Evolutionary conservation across 495 filamentous ascomycete genomes (phyloP), one percentile per base, ranked within the genome.

Genomic region (Geopyxis carbonaria): DNA sequence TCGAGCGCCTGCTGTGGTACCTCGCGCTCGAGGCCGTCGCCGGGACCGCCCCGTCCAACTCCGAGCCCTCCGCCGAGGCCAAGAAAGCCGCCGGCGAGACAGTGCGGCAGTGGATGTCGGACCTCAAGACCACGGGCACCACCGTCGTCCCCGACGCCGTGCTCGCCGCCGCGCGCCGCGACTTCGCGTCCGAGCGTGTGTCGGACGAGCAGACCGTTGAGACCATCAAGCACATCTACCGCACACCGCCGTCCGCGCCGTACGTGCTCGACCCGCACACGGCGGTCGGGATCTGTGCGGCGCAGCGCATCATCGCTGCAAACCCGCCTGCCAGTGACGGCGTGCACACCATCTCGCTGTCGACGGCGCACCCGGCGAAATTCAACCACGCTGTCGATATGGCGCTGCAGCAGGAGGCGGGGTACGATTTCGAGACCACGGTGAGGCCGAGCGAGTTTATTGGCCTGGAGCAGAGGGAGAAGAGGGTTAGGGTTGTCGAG

Each of bases 1-100:
- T 97, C 57, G 89, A 97, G 65, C 71, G 89, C 20, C 66, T 97
- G 0, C 66, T 97, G n/a, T 94, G 87, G 87, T 93, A 78, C 64
- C 66, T 93, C 8, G 75, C 82, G 1, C 75, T 77, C 57, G 64
- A 75, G 42, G 72, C 69, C 45, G 67, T 69, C 19, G 42, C 59
- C 15, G 38, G 20, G 16, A 22, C 27, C 14, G 9, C 40, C 5
- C 10, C 22, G 31, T 5, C 8, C 7, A 55, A 51, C 28, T 60
- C 60, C 18, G 61, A 61, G n/a, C 29, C 38, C 9, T 39, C 11
- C 31, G 69, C 65, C 50, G 68, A 66, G 51, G 65, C 62, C 45
- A 65, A 70, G 48, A 23, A 16, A 23, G 14, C 16, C 3, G 71
- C 78, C 19, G 69, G 78, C 31, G 64, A 73, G 50, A 69, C 74